Conservation (phyloP, 768 basidiomycete species). For the Neoboletus brunneissimus region DNA sequence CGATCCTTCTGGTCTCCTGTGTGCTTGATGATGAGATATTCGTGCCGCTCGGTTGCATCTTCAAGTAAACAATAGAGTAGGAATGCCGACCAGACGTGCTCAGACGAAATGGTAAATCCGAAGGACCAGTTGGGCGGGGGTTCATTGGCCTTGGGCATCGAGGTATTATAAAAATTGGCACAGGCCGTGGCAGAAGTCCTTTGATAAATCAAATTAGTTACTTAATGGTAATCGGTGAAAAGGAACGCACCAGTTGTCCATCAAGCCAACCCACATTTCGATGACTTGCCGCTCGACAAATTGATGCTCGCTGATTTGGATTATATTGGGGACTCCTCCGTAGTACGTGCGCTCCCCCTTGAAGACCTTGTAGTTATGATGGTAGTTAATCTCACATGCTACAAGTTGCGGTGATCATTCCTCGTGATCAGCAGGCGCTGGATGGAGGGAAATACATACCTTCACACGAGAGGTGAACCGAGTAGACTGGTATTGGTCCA, state of each 20-base stretch:
- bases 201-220: background rate
- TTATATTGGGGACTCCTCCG: background rate
- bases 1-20: background rate
- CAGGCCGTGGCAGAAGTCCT: background rate
- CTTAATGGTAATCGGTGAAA: background rate
- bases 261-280: background rate
- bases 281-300: background rate
- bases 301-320: constrained; percentile 7
- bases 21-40: background rate
- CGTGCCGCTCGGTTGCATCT: background rate
- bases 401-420: background rate
- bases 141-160: background rate
- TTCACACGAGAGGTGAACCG: no score
- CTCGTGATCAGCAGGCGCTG: no score
- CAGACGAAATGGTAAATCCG: background rate
- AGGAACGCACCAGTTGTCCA: background rate
- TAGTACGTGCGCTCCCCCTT: background rate
- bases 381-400: constrained; percentile 6
- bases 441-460: no score
- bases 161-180: background rate
- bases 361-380: constrained; percentile 1
- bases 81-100: background rate
- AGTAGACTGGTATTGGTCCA: no score
- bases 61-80: constrained; percentile 1
- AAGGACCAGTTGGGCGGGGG: background rate